Percentiles rank a stretch among this genome's conserved stretches.
These are phyloP conservation scores for Pelomyxa schiedti DNA, from an alignment of 78 protist species.

Conservation along the genomic window DNA sequence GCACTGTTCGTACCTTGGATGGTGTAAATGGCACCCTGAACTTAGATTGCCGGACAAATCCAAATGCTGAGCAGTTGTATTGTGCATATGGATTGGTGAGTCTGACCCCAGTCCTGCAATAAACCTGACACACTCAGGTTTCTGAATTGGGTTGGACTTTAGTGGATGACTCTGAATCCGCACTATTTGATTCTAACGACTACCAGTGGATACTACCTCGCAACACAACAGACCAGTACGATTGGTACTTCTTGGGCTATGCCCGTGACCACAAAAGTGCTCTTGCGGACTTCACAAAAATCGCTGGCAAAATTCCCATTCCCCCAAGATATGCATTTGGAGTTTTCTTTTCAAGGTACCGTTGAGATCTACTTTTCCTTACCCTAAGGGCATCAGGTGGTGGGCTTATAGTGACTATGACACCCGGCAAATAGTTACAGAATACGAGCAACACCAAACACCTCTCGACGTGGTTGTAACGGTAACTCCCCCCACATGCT, in stretches of 20 bases:
- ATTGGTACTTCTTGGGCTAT: constrained; percentile 41
- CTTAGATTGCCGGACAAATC: constrained; percentile 9
- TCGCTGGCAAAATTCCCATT: constrained; percentile 16
- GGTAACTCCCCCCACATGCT: too few relatives aligned
- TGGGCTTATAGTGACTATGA: not conserved
- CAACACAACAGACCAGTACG: not conserved
- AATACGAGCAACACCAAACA: not conserved
- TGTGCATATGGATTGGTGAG: constrained; percentile 38
- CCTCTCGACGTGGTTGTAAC: constrained; percentile 46
- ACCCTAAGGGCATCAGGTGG: not conserved
- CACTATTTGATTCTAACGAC: not conserved
- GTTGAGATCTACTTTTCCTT: not conserved
- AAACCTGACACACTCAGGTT: too few relatives aligned
- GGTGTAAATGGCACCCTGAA: not conserved
- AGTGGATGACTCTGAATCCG: not conserved
- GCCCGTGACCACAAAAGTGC: constrained; percentile 32
- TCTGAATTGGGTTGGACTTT: constrained; percentile 38
- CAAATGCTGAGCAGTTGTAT: not conserved
- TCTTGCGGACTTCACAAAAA: constrained; percentile 18
- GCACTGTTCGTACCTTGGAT: constrained; percentile 23
- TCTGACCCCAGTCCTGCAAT: constrained; percentile 18
- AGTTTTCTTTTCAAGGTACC: not conserved
- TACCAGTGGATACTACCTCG: not conserved
- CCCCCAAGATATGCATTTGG: constrained; percentile 27
- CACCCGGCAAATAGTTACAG: not conserved